Conservation (phyloP, 2,329 filamentous ascomycete genomes). For the Fusarium pseudograminearum region DNA sequence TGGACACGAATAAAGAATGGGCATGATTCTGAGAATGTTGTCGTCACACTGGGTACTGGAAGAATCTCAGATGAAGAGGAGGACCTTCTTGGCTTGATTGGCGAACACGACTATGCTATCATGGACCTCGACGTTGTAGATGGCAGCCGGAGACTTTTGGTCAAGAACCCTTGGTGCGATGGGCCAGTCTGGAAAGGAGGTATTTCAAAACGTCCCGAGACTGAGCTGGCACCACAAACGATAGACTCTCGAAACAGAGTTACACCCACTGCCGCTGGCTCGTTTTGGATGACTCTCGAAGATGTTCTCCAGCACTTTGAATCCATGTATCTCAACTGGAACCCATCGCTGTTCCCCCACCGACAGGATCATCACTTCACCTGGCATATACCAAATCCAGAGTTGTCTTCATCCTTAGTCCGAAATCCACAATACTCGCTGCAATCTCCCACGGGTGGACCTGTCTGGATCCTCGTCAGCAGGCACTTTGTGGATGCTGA, state of each 20-base stretch:
- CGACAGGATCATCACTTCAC: constrained; percentile 91
- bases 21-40: constrained; percentile 82
- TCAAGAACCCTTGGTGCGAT: constrained; percentile 97
- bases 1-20: constrained; percentile 83
- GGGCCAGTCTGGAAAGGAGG: constrained; percentile 76
- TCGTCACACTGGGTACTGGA: constrained; percentile 92
- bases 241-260: constrained; percentile 17
- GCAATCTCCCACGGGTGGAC: constrained; percentile 67
- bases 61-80: constrained; percentile 83
- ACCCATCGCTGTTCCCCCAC: constrained; percentile 82
- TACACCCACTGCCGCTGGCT: constrained; percentile 65
- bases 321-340: constrained; percentile 98
- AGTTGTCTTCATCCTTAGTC: constrained; percentile 66
- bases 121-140: constrained; percentile 77
- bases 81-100: constrained; percentile 81
- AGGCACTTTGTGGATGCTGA: constrained; percentile 84
- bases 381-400: constrained; percentile 74
- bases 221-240: not conserved
- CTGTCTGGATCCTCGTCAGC: constrained; percentile 86
- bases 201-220: not conserved
- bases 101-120: constrained; percentile 94
- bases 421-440: constrained; percentile 81
- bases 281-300: constrained; percentile 93
- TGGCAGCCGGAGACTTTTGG: constrained; percentile 75
- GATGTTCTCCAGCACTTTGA: constrained; percentile 93